Evolutionary conservation across 345 rosid genomes (phyloP), one percentile per base, ranked within the genome.

Genomic region (Aquilaria malaccensis): DNA sequence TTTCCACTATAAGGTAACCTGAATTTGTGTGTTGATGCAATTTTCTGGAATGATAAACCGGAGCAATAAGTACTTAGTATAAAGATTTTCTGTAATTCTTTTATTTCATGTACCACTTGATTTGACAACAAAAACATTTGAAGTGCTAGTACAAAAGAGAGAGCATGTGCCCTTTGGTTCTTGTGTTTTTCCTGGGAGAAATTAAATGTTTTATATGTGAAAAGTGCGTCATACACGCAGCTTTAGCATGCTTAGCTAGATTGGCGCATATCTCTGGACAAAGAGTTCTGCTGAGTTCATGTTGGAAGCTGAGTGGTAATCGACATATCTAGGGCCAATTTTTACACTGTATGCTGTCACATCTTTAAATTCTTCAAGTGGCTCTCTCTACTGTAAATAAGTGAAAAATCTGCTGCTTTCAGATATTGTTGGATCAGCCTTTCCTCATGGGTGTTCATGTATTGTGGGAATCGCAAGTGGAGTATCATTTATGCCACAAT

Each of bases 381-480:
- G 9, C 33, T 33, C 9, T 15, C 33, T 43, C 11, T 59, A 30
- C 9, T 62, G 62, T 53, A 10, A 10, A 53, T 48, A 37, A 37
- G 30, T 60, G 62, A 66, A 68, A 63, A 63, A 48, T 65, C 53
- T 61, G 58, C 59, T 66, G 57, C 33, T 67, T 55, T 61, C 97
- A 94, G 99, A 85, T 94, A 76, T 85, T 90, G 70, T 70, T 94
- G 79, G 99, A 94, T 80, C 99, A 88, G 61, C 99, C 96, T 69
- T 79, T 84, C 65, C 86, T 79, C 59, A 90, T 90, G 91, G 99
- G 97, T 60, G 92, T 89, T 72, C 96, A 88, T 79, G 83, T 88
- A 46, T 77, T 81, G 41, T 94, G 97, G 99, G 96, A 94, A 53
- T 89, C 99, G 14, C 96, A 90, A 74, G 72, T 94, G 68, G 97